These are phyloP conservation scores for Lizonia empirigonia DNA, from an alignment of 2,329 filamentous ascomycete genomes.

Conservation along the genomic window DNA sequence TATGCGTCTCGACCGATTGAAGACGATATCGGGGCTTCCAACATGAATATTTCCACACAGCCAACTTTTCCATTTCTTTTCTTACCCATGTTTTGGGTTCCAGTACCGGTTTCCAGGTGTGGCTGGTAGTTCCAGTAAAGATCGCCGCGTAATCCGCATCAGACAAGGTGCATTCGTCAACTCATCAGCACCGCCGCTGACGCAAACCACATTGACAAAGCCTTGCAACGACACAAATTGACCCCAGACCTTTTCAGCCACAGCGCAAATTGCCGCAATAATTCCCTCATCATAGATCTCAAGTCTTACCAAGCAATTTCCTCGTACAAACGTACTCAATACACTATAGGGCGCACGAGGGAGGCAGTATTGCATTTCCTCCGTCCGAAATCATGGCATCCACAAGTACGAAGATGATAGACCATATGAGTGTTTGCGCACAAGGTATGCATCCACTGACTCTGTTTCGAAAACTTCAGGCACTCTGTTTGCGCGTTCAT, in stretches of 20 bases:
- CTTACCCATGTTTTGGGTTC: not conserved
- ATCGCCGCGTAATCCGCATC: slow-evolving; percentile 13
- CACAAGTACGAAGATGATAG: slow-evolving; percentile 15
- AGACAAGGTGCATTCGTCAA: slow-evolving; percentile 10
- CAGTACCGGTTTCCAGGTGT: not conserved
- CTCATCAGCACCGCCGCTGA: slow-evolving; percentile 12
- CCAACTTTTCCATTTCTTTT: not conserved
- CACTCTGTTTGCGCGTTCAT: not conserved
- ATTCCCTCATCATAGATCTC: not conserved
- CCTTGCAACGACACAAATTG: not conserved
- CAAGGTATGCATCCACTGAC: slow-evolving; percentile 2
- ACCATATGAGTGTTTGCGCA: slow-evolving; percentile 16
- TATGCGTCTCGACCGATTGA: not conserved
- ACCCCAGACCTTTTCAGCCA: not conserved
- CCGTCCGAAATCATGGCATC: slow-evolving; percentile 5
- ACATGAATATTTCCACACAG: not conserved
- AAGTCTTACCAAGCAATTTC: not conserved
- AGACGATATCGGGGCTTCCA: not conserved
- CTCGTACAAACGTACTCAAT: not conserved
- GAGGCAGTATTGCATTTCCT: not conserved
- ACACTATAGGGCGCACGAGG: not conserved
- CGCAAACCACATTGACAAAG: slow-evolving; percentile 8
- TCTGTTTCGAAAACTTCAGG: not conserved
- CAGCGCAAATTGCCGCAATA: not conserved
- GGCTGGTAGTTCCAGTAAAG: slow-evolving; percentile 4